phyloP scores from a whole-genome alignment of 1,139 yeast genomes.

The Scheffersomyces lignicola region DNA sequence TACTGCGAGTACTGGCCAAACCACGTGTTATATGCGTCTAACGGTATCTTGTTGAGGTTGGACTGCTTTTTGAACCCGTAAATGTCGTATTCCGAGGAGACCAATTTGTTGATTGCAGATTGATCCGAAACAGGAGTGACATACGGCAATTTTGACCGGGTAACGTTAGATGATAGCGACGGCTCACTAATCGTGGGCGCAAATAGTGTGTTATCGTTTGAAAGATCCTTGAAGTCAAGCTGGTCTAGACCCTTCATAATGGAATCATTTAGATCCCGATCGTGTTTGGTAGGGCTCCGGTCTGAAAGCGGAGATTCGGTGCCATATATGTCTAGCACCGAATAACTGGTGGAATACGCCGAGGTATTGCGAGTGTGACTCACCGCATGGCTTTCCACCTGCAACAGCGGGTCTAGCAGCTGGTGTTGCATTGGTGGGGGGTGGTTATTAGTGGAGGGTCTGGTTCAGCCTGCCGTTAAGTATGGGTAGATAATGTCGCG shows the following conservation, averaged over 20 bases:
- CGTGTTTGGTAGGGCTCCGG: slow-evolving; percentile 9
- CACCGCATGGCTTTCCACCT: neutral
- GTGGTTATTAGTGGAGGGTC: neutral
- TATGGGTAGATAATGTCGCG: no score
- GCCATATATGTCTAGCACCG: slow-evolving; percentile 28
- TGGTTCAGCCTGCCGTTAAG: no score
- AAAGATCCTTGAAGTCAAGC: slow-evolving; percentile 8
- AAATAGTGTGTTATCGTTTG: slow-evolving; percentile 4
- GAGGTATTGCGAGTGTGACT: slow-evolving; percentile 27
- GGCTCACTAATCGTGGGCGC: neutral
- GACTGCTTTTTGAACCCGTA: slow-evolving; percentile 82
- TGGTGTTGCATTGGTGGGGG: neutral
- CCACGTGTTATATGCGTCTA: slow-evolving; percentile 71
- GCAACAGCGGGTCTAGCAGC: slow-evolving; percentile 1
- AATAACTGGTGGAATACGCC: slow-evolving; percentile 35
- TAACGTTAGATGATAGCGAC: no score
- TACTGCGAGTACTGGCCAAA: slow-evolving; percentile 66
- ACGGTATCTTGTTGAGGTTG: slow-evolving; percentile 43
- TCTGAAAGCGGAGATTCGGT: slow-evolving; percentile 17
- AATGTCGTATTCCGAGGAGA: slow-evolving; percentile 57
- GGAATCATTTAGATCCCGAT: slow-evolving; percentile 6
- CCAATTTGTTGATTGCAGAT: slow-evolving; percentile 14
- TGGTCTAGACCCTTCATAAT: slow-evolving; percentile 10
- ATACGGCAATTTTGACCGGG: no score
- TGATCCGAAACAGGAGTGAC: slow-evolving; percentile 13